Evolutionary conservation across 2,329 filamentous ascomycete species (phyloP), one percentile per base, ranked within the genome.

Genomic region (Plectosphaerella sp.): DNA sequence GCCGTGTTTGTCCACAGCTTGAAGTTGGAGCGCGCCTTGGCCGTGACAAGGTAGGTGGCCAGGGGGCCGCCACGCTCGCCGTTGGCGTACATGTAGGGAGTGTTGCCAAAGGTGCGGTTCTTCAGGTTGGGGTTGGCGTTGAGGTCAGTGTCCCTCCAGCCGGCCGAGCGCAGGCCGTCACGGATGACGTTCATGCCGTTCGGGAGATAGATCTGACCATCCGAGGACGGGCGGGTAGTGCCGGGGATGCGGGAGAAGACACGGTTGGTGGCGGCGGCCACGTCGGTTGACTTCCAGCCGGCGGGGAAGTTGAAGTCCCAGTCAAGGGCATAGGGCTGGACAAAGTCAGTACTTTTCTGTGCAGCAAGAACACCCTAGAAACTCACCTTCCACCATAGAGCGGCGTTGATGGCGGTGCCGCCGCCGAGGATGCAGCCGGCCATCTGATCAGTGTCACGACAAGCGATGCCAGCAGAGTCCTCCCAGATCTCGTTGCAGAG

Each of bases 221-320:
- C 86, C 59, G 73, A 71, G 1, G 86, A 89, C 1, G 88, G 86
- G 45, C 73, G 71, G 45, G 80, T 80, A 0, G 85, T 89, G 33
- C 86, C 87, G 0, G 86, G 86, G 55, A 89, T 90, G n/a, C 86
- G 79, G 36, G 74, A 70, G 64, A 89, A 91, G 7, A 86, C 81
- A 42, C 82, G 78, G 25, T 78, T 68, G 6, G 84, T 80, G 1
- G 87, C 80, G 22, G 71, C 64, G 54, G 71, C 70, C 63, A 90
- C 78, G 58, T 90, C 85, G 6, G 70, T 64, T 16, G 82, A 76
- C 66, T 87, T 84, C 88, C 88, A 91, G 28, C 87, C 87, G 2
- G 70, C 57, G 1, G 88, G 88, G 71, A 88, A 91, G 65, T 87
- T 87, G 64, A 80, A 76, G 63, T 91, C 84, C 73, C 87, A 91